Conservation (phyloP, 495 filamentous ascomycete species). For the Hypoxylon subgilvum region DNA sequence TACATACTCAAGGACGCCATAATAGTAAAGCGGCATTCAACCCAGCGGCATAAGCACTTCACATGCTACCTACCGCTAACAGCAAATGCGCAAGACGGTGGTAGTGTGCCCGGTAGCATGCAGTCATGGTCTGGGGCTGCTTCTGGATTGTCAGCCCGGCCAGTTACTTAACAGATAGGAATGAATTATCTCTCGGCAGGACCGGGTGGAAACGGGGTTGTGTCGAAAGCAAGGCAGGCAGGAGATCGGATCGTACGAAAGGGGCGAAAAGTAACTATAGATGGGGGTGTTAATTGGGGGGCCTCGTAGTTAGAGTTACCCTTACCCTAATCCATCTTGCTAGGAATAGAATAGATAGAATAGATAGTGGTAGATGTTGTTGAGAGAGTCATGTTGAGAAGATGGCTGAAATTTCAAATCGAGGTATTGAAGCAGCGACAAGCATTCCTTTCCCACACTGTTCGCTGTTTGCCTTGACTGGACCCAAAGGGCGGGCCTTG, state of each 20-base stretch:
- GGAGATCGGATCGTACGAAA: too few relatives aligned
- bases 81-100: constrained; percentile 26
- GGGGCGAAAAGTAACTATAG: too few relatives aligned
- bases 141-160: background rate
- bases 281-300: too few relatives aligned
- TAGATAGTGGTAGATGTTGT: background rate
- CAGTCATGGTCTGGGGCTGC: constrained; percentile 37
- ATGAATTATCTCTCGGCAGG: constrained; percentile 10
- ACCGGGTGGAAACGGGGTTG: too few relatives aligned
- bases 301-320: too few relatives aligned
- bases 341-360: background rate
- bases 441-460: background rate
- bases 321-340: constrained; percentile 6
- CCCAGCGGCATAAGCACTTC: constrained; percentile 25
- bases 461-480: background rate
- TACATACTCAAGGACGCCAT: constrained; percentile 46
- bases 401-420: too few relatives aligned
- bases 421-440: too few relatives aligned
- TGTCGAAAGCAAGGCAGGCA: too few relatives aligned
- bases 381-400: too few relatives aligned
- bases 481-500: background rate
- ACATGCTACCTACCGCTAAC: constrained; percentile 32
- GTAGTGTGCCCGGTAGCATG: constrained; percentile 29
- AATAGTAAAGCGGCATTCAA: constrained; percentile 39
- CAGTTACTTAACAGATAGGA: background rate